Percentiles rank a stretch among this genome's conserved stretches.
Evolutionary conservation across 164 flowering plant genomes (phyloP).

Genomic region (Stephania japonica): DNA sequence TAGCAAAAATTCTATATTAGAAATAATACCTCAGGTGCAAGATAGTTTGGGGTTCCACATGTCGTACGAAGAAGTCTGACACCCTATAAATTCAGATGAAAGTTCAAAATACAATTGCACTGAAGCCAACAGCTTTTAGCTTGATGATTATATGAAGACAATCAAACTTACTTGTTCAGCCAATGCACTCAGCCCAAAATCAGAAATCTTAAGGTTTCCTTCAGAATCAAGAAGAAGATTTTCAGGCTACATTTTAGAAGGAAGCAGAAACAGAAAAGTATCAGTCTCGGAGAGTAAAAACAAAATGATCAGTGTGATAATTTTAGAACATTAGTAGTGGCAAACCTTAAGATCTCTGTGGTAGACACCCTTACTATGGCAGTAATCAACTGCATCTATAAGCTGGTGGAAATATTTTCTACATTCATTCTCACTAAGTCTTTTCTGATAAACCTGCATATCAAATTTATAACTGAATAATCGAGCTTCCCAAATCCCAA

Average conservation of each 20-base stretch:
- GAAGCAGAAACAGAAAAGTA: slow-evolving; percentile 3
- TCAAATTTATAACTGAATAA: background rate
- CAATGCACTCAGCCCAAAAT: slow-evolving; percentile 97
- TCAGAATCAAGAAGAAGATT: slow-evolving; percentile 85
- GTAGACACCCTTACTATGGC: slow-evolving; percentile 88
- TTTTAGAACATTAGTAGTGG: background rate
- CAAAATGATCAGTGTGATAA: background rate
- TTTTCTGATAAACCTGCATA: slow-evolving; percentile 68
- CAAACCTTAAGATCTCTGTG: slow-evolving; percentile 95
- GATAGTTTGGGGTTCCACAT: slow-evolving; percentile 98
- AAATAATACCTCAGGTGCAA: slow-evolving; percentile 91
- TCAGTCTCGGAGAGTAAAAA: background rate
- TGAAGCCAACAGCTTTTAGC: background rate
- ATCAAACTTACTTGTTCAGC: slow-evolving; percentile 57
- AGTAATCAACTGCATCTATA: slow-evolving; percentile 89
- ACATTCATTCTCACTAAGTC: slow-evolving; percentile 61
- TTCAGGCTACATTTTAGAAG: slow-evolving; percentile 62
- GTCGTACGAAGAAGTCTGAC: slow-evolving; percentile 90
- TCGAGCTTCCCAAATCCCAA: background rate
- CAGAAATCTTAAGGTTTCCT: slow-evolving; percentile 89
- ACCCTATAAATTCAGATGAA: slow-evolving; percentile 44
- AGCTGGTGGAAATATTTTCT: slow-evolving; percentile 89
- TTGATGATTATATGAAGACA: background rate
- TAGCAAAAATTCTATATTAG: background rate
- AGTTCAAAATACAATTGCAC: background rate